Evolutionary conservation across 345 rosid species (phyloP), one percentile per base, ranked within the genome.

Genomic region (Eucalyptus guilfoylei): DNA sequence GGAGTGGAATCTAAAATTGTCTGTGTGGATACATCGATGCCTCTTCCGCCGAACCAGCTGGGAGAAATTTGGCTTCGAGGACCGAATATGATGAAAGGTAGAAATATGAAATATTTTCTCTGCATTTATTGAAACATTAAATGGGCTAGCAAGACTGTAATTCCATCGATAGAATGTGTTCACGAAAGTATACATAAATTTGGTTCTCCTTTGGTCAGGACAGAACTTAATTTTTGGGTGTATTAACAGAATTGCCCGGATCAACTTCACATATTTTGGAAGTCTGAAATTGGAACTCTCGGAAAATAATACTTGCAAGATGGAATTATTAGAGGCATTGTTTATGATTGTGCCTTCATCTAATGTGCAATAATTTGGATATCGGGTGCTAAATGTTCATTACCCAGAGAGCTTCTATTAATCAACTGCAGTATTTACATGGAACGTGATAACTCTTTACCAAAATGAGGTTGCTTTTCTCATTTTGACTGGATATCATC

Each of bases 41-140:
- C 93, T 85, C 94, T 94, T 88, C 92, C 92, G 17, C 94, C 93
- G 8, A 91, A 88, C 37, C 93, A 92, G 83, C 9, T 34, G 4
- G 94, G 94, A 24, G 95, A 93, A 89, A 90, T 93, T 34, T 94
- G 93, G 93, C 85, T 91, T 90, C 91, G 93, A 67, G 95, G 95
- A 88, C 94, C 94, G 15, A 94, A 87, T 54, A 80, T 92, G 91
- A 93, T 93, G 94, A 88, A 44, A 90, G 93, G 94, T 94, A 89
- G 67, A 72, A 69, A 67, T 50, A 76, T 11, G 47, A 8, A 67
- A 40, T 47, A 34, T 86, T 28, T 40, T 28, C 44, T 45, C 49
- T 49, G 15, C 37, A 69, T 60, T 49, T 62, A 87, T 85, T 47
- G 87, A 47, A 45, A 47, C 80, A 8, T 14, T 21, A 30, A 85